Percentiles rank a stretch among this genome's conserved stretches.
Conservation (phyloP, 768 basidiomycete genomes). For the Sporobolomyces phaffii region DNA sequence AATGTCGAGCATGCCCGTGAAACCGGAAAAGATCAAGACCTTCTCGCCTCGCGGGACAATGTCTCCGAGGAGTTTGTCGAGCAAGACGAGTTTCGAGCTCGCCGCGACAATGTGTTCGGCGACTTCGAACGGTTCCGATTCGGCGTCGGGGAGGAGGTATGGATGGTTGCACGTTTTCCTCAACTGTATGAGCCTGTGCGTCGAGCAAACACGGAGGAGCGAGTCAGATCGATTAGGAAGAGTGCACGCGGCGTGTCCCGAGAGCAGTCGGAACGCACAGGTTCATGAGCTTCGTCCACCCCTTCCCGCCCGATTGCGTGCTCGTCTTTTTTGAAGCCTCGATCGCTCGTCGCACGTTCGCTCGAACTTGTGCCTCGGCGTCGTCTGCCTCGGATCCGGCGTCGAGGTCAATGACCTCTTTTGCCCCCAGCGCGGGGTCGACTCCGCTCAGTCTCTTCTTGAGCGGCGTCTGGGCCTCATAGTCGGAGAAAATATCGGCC, state of each 20-base stretch:
- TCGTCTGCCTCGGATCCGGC: no score
- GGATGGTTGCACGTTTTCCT: constrained; percentile 48
- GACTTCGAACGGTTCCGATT: constrained; percentile 53
- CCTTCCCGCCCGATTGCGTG: not conserved
- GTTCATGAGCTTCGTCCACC: not conserved
- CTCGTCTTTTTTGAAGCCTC: not conserved
- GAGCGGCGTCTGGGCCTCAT: constrained; percentile 17
- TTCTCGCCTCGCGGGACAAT: constrained; percentile 58
- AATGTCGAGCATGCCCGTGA: constrained; percentile 60
- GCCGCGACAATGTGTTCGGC: constrained; percentile 58
- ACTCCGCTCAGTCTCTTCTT: not conserved
- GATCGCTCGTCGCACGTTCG: constrained; percentile 41
- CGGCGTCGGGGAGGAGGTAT: constrained; percentile 54
- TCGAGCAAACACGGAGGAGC: not conserved
- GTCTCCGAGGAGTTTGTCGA: constrained; percentile 59
- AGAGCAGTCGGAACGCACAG: not conserved
- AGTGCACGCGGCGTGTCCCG: no score
- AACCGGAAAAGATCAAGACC: constrained; percentile 63
- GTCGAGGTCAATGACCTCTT: no score
- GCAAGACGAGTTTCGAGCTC: constrained; percentile 56
- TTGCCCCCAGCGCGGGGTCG: no score
- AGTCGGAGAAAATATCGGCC: constrained; percentile 51
- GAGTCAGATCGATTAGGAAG: no score
- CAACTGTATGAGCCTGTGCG: constrained; percentile 12
- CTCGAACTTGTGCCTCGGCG: not conserved